phyloP scores from a whole-genome alignment of 768 basidiomycete genomes.

The Russula dissimulans region DNA sequence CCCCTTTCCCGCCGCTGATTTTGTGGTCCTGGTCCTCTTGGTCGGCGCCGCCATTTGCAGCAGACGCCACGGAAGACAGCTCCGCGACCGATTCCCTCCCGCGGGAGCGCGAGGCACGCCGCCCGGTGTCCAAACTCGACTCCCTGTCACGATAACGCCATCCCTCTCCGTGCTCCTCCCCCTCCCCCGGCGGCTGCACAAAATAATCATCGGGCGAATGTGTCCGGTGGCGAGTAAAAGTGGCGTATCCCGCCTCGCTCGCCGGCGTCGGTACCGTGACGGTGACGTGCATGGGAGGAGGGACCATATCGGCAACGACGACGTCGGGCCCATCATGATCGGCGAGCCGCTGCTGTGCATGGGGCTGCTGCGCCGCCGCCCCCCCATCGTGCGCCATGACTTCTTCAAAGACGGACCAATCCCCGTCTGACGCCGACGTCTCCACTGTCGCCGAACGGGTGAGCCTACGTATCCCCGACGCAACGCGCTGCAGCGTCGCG shows the following conservation, averaged over 20 bases:
- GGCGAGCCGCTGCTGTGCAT: neutral
- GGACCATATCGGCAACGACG: no score
- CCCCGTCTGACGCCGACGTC: neutral
- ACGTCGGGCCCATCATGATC: neutral
- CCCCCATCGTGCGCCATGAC: constrained; percentile 11
- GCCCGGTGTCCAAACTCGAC: neutral
- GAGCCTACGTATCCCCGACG: neutral
- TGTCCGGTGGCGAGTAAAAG: neutral
- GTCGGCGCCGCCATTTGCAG: no score
- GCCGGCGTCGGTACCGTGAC: neutral
- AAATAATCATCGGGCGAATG: constrained; percentile 1
- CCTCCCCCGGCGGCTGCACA: neutral
- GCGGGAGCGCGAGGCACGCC: neutral
- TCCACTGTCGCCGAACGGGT: neutral
- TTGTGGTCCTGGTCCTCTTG: neutral
- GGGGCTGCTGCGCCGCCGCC: neutral
- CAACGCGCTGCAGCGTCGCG: constrained; percentile 6
- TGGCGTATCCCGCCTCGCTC: neutral
- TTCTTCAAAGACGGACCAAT: constrained; percentile 18
- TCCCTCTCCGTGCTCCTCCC: neutral
- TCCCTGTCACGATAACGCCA: neutral
- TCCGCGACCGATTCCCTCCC: neutral
- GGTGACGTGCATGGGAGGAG: neutral
- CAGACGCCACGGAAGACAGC: neutral
- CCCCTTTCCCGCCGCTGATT: neutral